Base-by-base conservation (phyloP, 2,329 filamentous ascomycete species). In the Exserohilum rostratum region DNA sequence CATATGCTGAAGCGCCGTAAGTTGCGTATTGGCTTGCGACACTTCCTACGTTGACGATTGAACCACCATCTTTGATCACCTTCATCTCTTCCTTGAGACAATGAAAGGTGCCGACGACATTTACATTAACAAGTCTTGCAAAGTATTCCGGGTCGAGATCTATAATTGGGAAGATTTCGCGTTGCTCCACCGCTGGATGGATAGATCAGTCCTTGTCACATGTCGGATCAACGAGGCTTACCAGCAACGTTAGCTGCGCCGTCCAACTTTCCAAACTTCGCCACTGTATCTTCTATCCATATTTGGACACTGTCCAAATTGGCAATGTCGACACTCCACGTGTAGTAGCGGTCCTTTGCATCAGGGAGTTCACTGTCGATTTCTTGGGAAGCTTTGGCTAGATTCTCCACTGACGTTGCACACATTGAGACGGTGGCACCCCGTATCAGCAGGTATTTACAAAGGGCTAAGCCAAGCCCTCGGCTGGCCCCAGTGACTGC, bases 181-280 rank as follows among this genome's bases (percentile, higher is more conserved):
- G 40, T 51, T 51, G 48, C 33, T 46, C 48, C 33, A 51, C 48
- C 10, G 40, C 48, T 51, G 18, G 6, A 38, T 30, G n/a, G 38
- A n/a, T 13, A 30, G 13, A 6, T n/a, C 15, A 10, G 27, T 1
- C 13, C 20, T 6, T 11, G 6, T n/a, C 20, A 12, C 9, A 3
- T 1, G 18, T 30, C 11, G 2, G 30, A n/a, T 12, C 10, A n/a
- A n/a, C 13, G n/a, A 10, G 38, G n/a, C 49, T 51, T 27, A 51
- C 78, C 78, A 6, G 77, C 77, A 39, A 76, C 59, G 61, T 79
- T 79, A 17, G 72, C 77, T 2, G 76, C 76, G 11, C 77, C 76
- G 42, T 75, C 67, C 0, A 79, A 58, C 18, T 61, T 65, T 6
- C 75, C 77, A 38, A 74, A 76, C 15, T 65, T 60, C 6, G 62